Base-by-base conservation (phyloP, 192 early-diverging fungal genomes). In the Mortierella claussenii region DNA sequence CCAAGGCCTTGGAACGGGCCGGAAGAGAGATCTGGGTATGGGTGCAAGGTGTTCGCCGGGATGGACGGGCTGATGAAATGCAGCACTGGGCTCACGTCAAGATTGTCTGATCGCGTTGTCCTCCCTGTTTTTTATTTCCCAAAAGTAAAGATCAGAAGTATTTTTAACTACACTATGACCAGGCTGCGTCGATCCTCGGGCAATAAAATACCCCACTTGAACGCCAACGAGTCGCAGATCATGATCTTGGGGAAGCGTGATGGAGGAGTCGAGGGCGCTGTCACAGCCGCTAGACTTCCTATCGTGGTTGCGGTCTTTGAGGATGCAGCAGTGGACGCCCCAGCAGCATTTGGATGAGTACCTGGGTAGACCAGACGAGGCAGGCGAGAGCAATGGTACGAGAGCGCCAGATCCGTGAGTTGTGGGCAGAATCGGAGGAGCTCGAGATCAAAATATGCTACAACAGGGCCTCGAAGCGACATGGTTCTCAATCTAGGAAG, bases 151-250 rank as follows among this genome's bases (percentile, higher is more conserved):
- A 34, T 5, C 15, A 2, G 26, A 24, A 43, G 2, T 1, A 10
- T 40, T 40, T 40, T 17, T 24, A 11, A 5, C 20, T 69, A 61
- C 7, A 69, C 30, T 9, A 69, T 55, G 15, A 69, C 68, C 27
- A 69, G 12, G 13, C 68, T 61, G 9, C 32, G 48, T 8, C 59
- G 68, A 45, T 69, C 68, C 32, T 55, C 57, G 13, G 53, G 50
- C 20, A 61, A 24, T 13, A 37, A 20, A 51, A 69, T 54, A 2
- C 68, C 68, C 68, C 68, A 69, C 44, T 69, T 61, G 48, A 61
- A 61, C 7, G 68, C 68, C 37, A 69, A 30, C 0, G 68, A 69
- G 13, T 69, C 68, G 24, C 68, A 69, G 28, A 69, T 43, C 68
- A 55, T 55, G 50, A 69, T 60, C 15, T 33, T 43, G 4, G 68